Conservation (phyloP, 306 rosid genomes). For the Corylus heterophylla region DNA sequence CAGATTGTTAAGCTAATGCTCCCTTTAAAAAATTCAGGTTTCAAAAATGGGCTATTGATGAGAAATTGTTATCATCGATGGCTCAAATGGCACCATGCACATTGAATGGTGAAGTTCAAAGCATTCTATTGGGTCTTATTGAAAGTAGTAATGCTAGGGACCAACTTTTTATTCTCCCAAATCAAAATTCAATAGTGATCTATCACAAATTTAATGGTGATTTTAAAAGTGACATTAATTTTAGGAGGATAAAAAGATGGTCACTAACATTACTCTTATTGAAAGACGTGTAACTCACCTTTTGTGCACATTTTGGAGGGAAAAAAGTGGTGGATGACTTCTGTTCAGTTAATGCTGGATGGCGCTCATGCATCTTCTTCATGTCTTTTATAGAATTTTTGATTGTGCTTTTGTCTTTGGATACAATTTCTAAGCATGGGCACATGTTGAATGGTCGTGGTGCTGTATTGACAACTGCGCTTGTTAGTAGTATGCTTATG, state of each 20-base stretch:
- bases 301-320: background rate
- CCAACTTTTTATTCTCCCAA: no score
- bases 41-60: background rate
- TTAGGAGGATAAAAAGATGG: no score
- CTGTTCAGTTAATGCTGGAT: background rate
- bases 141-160: background rate
- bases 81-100: background rate
- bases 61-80: background rate
- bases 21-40: background rate
- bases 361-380: background rate
- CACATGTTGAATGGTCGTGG: background rate
- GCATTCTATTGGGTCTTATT: background rate
- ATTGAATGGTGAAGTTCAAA: background rate
- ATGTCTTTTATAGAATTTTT: background rate
- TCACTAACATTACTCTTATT: no score
- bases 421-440: background rate
- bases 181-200: no score
- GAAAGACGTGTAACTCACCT: background rate
- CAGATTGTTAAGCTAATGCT: background rate
- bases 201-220: no score
- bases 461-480: background rate
- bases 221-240: no score
- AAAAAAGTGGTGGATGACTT: background rate
- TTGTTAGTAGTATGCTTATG: background rate
- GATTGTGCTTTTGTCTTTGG: background rate